These are phyloP conservation scores for Cordyceps cateniannulata DNA, from an alignment of 2,329 filamentous ascomycete species.

Conservation along the genomic window DNA sequence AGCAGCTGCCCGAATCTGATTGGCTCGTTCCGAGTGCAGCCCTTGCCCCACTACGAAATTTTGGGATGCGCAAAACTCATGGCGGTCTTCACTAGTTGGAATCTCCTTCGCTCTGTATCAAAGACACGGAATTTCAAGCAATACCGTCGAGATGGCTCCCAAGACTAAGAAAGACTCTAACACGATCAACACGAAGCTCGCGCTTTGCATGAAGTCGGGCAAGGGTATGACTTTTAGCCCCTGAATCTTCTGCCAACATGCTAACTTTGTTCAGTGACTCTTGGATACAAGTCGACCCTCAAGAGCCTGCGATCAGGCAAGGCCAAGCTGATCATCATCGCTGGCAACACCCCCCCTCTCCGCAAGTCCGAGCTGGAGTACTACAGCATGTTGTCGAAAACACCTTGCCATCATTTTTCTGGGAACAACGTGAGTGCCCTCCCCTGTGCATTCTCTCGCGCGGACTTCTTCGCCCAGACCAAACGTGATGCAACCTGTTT, in stretches of 20 bases:
- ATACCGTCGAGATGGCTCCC: constrained; percentile 55
- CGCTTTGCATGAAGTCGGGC: constrained; percentile 58
- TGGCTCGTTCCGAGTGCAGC: constrained; percentile 22
- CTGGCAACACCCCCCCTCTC: constrained; percentile 92
- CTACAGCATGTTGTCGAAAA: constrained; percentile 90
- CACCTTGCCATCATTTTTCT: constrained; percentile 92
- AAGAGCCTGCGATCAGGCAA: constrained; percentile 92
- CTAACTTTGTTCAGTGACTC: constrained; percentile 27
- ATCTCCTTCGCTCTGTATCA: constrained; percentile 18
- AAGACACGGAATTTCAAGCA: constrained; percentile 21
- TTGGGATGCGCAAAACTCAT: constrained; percentile 20
- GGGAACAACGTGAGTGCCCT: constrained; percentile 90
- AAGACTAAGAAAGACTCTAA: constrained; percentile 79
- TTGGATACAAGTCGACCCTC: constrained; percentile 45
- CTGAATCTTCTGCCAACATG: constrained; percentile 2
- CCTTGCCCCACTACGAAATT: constrained; percentile 9
- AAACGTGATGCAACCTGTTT: constrained; percentile 10
- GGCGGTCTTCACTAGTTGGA: too few species aligned
- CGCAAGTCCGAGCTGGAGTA: constrained; percentile 97
- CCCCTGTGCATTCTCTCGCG: constrained; percentile 20
- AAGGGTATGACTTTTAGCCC: constrained; percentile 54
- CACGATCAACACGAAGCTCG: constrained; percentile 58
- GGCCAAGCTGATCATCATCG: constrained; percentile 95
- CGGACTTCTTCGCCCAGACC: constrained; percentile 18
- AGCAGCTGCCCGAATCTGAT: constrained; percentile 17